Base-by-base conservation (phyloP, 2,329 filamentous ascomycete genomes). In the Tolypocladium capitatum region DNA sequence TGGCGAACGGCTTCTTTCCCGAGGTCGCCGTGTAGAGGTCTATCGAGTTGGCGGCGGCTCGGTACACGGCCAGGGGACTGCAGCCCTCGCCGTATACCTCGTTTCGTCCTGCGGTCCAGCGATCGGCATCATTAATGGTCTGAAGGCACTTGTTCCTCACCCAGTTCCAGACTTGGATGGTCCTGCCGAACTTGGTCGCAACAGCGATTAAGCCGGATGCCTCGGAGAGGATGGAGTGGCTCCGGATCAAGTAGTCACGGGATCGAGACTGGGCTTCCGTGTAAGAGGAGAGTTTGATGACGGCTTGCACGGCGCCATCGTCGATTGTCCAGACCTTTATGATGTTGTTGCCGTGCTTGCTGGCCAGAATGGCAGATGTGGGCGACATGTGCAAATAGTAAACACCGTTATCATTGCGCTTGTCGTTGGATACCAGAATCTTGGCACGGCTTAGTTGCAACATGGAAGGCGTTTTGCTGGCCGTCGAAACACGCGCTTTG, bases 281-380 rank as follows among this genome's bases (percentile, higher is more conserved):
- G 49, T 68, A 68, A 10, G 63, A 64, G 1, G 62, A 60, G 32
- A 68, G 59, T 36, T 69, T 69, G 57, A 69, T 58, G 34, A 53
- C 52, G 46, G 52, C 59, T 50, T 88, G 77, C 0, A 87, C 80
- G 55, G 90, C 84, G 24, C 90, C 88, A 58, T 88, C 83, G 51
- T 87, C 81, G 14, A 83, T 73, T 9, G 86, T 87, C 84, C 89
- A 96, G 47, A 96, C 86, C 67, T 94, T 95, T 50, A 95, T 84
- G 1, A 86, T 87, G 50, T 85, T 83, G 62, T 96, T 63, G 28
- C 61, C 61, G 34, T 63, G 60, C 47, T 63, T 63, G 54, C 59
- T 67, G 7, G 65, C 65, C 2, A 69, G 53, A 10, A 60, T 60
- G 5, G 60, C 56, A 0, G 61, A 60, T 1, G 56, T 58, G 1